A percentile compares a stretch with the other conserved stretches of the same genome.
Conservation (phyloP, 192 early-diverging fungal genomes). For the Coemansia sp. region DNA sequence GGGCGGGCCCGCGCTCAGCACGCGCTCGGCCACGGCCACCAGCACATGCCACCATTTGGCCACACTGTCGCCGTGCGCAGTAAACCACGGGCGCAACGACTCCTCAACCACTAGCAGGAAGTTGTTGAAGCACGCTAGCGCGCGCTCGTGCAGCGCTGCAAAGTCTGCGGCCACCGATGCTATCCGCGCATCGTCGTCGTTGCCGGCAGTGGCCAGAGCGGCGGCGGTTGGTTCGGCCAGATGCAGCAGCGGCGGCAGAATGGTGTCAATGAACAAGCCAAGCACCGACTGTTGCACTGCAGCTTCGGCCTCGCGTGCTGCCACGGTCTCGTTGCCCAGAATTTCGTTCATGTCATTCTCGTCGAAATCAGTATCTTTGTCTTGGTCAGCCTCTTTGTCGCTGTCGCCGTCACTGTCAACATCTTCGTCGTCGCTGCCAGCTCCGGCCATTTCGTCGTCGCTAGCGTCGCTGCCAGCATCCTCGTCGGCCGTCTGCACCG, state of each 20-base stretch:
- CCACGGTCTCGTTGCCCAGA: conserved; percentile 45
- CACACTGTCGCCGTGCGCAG: conserved; percentile 19
- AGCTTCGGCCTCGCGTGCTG: conserved; percentile 43
- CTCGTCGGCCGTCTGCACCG: conserved; percentile 11
- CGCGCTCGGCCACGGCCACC: conserved; percentile 54
- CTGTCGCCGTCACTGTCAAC: conserved; percentile 30
- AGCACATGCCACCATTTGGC: conserved; percentile 56
- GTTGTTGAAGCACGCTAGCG: conserved; percentile 72
- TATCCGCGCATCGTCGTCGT: conserved; percentile 30
- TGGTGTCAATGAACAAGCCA: conserved; percentile 41
- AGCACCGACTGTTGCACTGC: conserved; percentile 43
- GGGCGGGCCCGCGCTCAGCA: conserved; percentile 50
- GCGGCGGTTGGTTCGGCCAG: conserved; percentile 39
- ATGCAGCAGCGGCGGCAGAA: conserved; percentile 29
- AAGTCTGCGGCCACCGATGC: conserved; percentile 53
- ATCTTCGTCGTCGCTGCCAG: conserved; percentile 48
- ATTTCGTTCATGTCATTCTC: conserved; percentile 45
- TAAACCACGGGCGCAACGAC: conserved; percentile 63
- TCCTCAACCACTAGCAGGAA: conserved; percentile 72
- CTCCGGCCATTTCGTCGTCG: conserved; percentile 38
- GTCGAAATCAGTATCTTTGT: neutral
- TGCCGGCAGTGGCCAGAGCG: conserved; percentile 22
- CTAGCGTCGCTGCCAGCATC: conserved; percentile 50
- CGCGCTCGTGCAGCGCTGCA: conserved; percentile 59
- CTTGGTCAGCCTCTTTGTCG: conserved; percentile 29